Evolutionary conservation across 139 green algal species (phyloP).

Genomic region (Asterochloris sp.): DNA sequence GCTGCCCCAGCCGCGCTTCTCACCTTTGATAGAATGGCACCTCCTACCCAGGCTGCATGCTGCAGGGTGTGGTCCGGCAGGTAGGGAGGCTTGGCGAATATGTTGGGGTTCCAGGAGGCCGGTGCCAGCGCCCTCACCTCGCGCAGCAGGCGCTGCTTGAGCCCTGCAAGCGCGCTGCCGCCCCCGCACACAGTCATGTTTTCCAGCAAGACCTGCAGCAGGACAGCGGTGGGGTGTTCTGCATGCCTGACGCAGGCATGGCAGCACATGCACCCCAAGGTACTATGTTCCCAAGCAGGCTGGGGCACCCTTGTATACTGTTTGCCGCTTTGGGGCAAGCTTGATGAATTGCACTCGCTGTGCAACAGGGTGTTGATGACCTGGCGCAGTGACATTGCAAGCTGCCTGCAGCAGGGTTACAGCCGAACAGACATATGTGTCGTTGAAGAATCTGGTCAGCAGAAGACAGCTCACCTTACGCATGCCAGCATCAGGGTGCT

Average conservation of each 20-base stretch:
- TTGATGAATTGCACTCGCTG: too few relatives aligned
- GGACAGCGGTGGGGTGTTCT: neutral
- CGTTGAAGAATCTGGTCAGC: too few relatives aligned
- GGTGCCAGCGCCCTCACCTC: constrained; percentile 36
- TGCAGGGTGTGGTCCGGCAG: constrained; percentile 58
- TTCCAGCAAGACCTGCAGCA: constrained; percentile 38
- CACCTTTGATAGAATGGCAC: constrained; percentile 81
- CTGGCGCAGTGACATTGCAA: too few relatives aligned
- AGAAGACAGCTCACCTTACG: constrained; percentile 28
- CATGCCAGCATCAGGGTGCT: constrained; percentile 32
- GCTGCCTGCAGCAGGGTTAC: too few relatives aligned
- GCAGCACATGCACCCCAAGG: too few relatives aligned
- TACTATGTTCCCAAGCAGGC: too few relatives aligned
- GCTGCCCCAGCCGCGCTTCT: neutral
- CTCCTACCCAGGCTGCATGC: constrained; percentile 78
- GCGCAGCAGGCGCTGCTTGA: constrained; percentile 36
- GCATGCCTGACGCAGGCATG: neutral
- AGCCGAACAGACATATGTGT: too few relatives aligned
- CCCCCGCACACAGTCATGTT: constrained; percentile 57
- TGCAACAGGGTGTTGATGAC: too few relatives aligned
- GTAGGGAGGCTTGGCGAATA: constrained; percentile 59
- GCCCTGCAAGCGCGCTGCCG: constrained; percentile 33
- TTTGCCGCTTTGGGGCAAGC: too few relatives aligned
- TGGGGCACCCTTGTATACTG: too few relatives aligned
- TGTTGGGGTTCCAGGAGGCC: constrained; percentile 19